phyloP scores from a whole-genome alignment of 169 alveolate genomes.

The Plasmodium knowlesi region DNA sequence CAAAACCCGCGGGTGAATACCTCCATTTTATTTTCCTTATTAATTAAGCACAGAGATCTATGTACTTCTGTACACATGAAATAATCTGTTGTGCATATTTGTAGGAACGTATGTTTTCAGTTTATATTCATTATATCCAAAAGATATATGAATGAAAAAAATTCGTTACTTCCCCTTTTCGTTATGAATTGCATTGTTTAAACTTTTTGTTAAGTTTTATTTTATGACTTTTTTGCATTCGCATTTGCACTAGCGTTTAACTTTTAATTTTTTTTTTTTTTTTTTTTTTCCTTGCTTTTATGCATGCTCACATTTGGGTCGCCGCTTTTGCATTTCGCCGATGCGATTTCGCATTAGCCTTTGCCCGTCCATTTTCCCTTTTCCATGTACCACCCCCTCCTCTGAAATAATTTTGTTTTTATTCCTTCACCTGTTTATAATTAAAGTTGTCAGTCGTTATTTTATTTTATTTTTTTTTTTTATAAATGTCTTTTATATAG shows the following conservation, averaged over 20 bases:
- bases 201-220: slow-evolving; percentile 28
- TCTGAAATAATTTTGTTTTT: slow-evolving; percentile 6
- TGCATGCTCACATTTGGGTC: not conserved
- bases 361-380: not conserved
- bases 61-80: not conserved
- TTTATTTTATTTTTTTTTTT: slow-evolving; percentile 2
- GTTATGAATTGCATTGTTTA: slow-evolving; percentile 29
- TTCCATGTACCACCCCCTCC: not conserved
- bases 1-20: not conserved
- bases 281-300: not conserved
- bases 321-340: not conserved
- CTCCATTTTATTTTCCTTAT: not conserved
- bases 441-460: slow-evolving; percentile 1
- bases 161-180: not conserved
- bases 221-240: not conserved
- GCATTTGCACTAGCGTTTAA: not conserved
- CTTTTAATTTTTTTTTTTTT: slow-evolving; percentile 12
- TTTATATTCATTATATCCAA: slow-evolving; percentile 13
- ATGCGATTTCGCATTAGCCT: not conserved
- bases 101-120: not conserved
- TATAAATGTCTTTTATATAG: slow-evolving; percentile 15
- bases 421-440: slow-evolving; percentile 7
- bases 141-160: not conserved
- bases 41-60: not conserved
- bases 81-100: not conserved